phyloP scores from a whole-genome alignment of 2,329 filamentous ascomycete genomes.

The Pseudocercospora pini-densiflorae region DNA sequence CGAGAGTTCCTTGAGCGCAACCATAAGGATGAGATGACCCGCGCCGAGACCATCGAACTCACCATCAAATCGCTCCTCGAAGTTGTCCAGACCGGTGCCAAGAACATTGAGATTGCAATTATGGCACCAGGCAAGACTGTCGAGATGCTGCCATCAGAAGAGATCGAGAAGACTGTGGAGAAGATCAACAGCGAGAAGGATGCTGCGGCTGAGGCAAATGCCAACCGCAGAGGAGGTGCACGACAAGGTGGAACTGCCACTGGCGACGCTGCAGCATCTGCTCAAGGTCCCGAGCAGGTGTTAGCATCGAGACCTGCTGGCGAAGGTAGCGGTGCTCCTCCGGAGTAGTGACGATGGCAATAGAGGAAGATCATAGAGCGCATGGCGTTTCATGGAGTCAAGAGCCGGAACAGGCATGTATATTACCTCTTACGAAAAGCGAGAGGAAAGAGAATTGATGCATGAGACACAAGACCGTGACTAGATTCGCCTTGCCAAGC shows the following conservation, averaged over 20 bases:
- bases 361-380: constrained; percentile 1
- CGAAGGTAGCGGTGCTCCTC: constrained; percentile 32
- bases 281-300: constrained; percentile 40
- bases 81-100: constrained; percentile 97
- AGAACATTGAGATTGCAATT: constrained; percentile 99
- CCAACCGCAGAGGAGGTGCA: constrained; percentile 76
- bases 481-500: no score
- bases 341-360: constrained; percentile 18
- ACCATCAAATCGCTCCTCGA: constrained; percentile 98
- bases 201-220: constrained; percentile 80
- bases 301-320: constrained; percentile 42
- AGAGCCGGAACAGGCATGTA: constrained; percentile 3
- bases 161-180: constrained; percentile 98
- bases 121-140: constrained; percentile 92
- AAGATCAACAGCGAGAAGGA: constrained; percentile 99
- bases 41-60: constrained; percentile 92
- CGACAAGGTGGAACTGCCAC: constrained; percentile 40
- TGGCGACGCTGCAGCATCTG: constrained; percentile 29
- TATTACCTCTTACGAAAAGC: neutral
- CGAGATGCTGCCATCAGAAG: constrained; percentile 92
- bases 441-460: constrained; percentile 5
- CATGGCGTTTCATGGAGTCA: neutral
- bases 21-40: constrained; percentile 97
- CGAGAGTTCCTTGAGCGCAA: constrained; percentile 98
- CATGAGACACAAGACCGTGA: neutral